These are phyloP conservation scores for Fusarium torreyae DNA, from an alignment of 2,329 filamentous ascomycete genomes.

Conservation along the genomic window DNA sequence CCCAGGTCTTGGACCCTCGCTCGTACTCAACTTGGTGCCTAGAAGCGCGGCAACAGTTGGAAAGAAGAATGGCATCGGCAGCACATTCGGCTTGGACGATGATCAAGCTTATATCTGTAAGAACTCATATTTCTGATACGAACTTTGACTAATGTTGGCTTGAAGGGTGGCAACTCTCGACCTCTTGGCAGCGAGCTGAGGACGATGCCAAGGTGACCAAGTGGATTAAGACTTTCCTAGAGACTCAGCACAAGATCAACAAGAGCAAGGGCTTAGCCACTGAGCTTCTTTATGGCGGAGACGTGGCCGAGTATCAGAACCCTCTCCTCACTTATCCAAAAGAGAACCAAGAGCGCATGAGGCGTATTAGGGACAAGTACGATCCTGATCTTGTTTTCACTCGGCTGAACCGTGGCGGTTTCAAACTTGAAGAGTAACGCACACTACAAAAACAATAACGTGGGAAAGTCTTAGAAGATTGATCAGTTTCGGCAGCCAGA, in stretches of 20 bases:
- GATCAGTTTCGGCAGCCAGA: no score
- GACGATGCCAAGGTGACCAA: slow-evolving; percentile 56
- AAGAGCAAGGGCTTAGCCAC: slow-evolving; percentile 49
- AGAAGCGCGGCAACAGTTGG: slow-evolving; percentile 3
- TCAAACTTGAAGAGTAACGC: slow-evolving; percentile 43
- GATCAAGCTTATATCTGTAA: slow-evolving; percentile 18
- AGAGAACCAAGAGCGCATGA: slow-evolving; percentile 55
- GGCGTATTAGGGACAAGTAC: slow-evolving; percentile 50
- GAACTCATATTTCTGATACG: neutral
- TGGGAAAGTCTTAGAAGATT: no score
- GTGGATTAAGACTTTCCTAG: slow-evolving; percentile 52
- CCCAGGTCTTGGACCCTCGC: slow-evolving; percentile 13
- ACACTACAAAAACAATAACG: no score
- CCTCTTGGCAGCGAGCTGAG: slow-evolving; percentile 54
- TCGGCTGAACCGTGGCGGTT: slow-evolving; percentile 56
- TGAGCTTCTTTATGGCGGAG: slow-evolving; percentile 48
- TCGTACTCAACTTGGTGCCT: slow-evolving; percentile 17
- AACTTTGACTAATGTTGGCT: slow-evolving; percentile 26
- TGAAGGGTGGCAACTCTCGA: slow-evolving; percentile 58
- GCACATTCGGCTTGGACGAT: slow-evolving; percentile 23
- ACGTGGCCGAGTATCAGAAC: slow-evolving; percentile 56
- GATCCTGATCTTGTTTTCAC: slow-evolving; percentile 54
- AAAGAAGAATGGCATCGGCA: slow-evolving; percentile 24
- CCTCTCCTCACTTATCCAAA: slow-evolving; percentile 52
- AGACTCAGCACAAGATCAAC: slow-evolving; percentile 53